Evolutionary conservation across 2,329 filamentous ascomycete genomes (phyloP), one percentile per base, ranked within the genome.

Genomic region (Penicillium brevicompactum): DNA sequence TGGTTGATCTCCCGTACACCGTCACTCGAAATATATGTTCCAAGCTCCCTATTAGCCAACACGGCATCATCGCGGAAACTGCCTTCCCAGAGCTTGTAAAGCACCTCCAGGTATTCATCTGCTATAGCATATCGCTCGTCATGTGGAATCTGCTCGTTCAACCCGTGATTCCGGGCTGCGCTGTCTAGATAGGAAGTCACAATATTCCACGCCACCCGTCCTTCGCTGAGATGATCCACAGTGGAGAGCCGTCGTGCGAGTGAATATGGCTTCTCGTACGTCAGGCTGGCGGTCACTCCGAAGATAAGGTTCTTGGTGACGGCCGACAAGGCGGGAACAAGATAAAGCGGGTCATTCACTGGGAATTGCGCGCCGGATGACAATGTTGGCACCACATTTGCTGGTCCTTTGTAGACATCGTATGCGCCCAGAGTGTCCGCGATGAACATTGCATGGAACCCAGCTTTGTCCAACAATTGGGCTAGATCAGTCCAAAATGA

Each of bases 231-330:
- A 52, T 82, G 79, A 52, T 82, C 80, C 5, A 83, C 65, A 0
- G 78, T 80, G 1, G 80, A 80, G 49, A 83, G 80, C 5, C 78
- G 76, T 0, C 80, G 74, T 0, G 80, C 80, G 10, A 82, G 73
- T 34, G 81, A 78, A 45, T 80, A 82, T 2, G 80, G 78, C 51
- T 79, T 73, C 27, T 82, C 80, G 43, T 81, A 82, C 0, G 80
- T 82, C 0, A 78, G 80, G 0, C 77, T 80, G 0, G 80, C 80
- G 0, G 80, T 82, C 2, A 80, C 77, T 0, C 77, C 80, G 1
- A 83, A 77, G 0, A 77, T 72, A 50, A 80, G 61, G 21, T 71
- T 73, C 55, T 75, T 71, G 1, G 78, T 77, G 2, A 72, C 74
- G 1, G 78, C 69, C 5, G 77, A 75, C 73, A 79, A 73, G 1